Evolutionary conservation across 2,329 filamentous ascomycete genomes (phyloP), one percentile per base, ranked within the genome.

Genomic region (Ascocoryne sarcoides): DNA sequence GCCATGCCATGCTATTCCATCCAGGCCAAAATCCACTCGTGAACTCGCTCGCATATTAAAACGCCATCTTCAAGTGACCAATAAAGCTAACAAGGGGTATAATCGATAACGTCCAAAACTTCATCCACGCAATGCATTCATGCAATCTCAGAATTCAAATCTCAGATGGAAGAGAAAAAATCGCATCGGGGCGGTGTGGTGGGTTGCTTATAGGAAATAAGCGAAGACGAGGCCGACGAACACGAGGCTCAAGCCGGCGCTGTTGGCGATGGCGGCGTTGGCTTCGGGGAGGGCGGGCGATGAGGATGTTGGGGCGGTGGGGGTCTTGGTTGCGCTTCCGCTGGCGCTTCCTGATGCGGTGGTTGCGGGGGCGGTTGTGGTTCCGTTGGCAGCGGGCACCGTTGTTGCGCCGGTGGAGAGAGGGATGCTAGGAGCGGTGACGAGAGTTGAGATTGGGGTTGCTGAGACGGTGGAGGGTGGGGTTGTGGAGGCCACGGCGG

Each of bases 181-280:
- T n/a, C n/a, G n/a, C n/a, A n/a, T n/a, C n/a, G n/a, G n/a, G n/a
- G n/a, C n/a, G n/a, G n/a, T n/a, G n/a, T n/a, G n/a, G n/a, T 17
- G 5, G 4, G 4, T n/a, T 21, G 35, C 18, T 44, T 43, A 49
- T 2, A 49, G 33, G 39, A 49, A 46, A 34, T 49, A 49, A 36
- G 44, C 46, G 17, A 38, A 16, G 26, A 46, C 20, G 10, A 49
- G 31, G 12, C 41, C 41, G 3, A 46, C 51, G 9, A 60, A 54
- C 7, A 60, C 66, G 5, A 49, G 34, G 20, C 41, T 37, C 9
- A 41, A 52, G 10, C 60, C 54, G 5, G 61, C 66, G 20, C 40
- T 36, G 38, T 48, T 42, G n/a, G 34, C 19, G 2, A 35, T 35
- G 4, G 44, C 47, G 4, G 16, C 37, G 15, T 39, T 40, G 35